Base-by-base conservation (phyloP, 1,284 basidiomycete species). In the Anthracocystis walkeri region DNA sequence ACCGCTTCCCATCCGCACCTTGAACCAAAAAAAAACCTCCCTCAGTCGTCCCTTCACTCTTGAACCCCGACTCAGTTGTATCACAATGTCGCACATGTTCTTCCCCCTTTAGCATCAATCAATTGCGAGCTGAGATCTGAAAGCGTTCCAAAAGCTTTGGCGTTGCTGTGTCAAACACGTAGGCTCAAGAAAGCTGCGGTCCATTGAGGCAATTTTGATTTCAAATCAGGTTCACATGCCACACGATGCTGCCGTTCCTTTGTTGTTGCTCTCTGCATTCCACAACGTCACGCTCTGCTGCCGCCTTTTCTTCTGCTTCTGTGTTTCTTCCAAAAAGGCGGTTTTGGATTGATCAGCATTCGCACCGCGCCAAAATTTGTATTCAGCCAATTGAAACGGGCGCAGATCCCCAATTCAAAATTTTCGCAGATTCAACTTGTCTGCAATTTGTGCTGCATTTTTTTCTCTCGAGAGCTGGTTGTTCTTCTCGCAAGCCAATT, bases 141-240 rank as follows among this genome's bases (percentile, higher is more conserved):
- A 46, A 46, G 25, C 44, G 14, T 38, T 38, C 12, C 12, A 18
- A 18, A 27, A 12, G 44, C 44, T 46, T 49, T 31, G 29, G 33
- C 5, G 25, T 16, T 33, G 48, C 16, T 18, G 8, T 49, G 16
- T 33, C 48, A 2, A 33, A 25, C 44, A 16, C 23, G 23, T 25
- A 8, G 11, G 48, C 48, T 31, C 10, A 20, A 40, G 38, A 41
- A 38, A 21, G 38, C 23, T 38, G 35, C 49, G 11, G 27, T 42
- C 65, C 65, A 67, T 45, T 54, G 49, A 61, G 48, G 50, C 54
- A 25, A 49, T 20, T 54, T 44, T 57, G 65, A 67, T 67, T 67
- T 67, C 44, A 67, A 67, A 67, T 60, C 65, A 60, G 46, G 44
- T 6, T 12, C 6, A 21, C 16, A 21, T 23, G 29, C 48, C 27